A percentile compares a stretch with the other conserved stretches of the same genome.
phyloP scores from a whole-genome alignment of 2,329 filamentous ascomycete species.

The Leptoxyphium fumago region DNA sequence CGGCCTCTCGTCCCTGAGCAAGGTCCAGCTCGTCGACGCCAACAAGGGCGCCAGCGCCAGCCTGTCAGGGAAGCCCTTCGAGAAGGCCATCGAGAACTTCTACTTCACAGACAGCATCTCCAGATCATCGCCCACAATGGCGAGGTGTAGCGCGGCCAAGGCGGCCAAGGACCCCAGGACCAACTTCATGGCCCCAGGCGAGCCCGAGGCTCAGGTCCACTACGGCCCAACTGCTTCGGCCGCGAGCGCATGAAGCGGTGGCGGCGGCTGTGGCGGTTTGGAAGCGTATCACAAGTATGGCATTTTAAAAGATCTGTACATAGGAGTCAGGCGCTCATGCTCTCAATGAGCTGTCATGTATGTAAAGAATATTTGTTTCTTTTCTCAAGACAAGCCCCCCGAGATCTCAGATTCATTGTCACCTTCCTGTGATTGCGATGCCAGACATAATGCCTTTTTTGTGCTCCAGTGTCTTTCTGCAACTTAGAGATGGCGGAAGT shows the following conservation, averaged over 20 bases:
- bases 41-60: conserved; percentile 75
- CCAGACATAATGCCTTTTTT: not conserved
- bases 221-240: conserved; percentile 21
- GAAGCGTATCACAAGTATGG: not conserved
- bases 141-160: conserved; percentile 88
- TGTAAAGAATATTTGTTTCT: not conserved
- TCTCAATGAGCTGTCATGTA: not conserved
- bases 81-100: conserved; percentile 85
- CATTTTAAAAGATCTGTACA: not conserved
- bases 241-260: conserved; percentile 9
- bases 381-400: too few relatives aligned
- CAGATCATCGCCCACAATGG: conserved; percentile 96
- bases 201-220: conserved; percentile 24
- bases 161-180: conserved; percentile 39
- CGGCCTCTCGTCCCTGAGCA: conserved; percentile 56
- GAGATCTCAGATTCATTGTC: too few relatives aligned
- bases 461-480: not conserved
- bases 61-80: conserved; percentile 48
- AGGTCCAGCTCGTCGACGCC: conserved; percentile 88
- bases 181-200: conserved; percentile 37
- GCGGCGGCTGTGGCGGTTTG: not conserved
- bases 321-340: not conserved
- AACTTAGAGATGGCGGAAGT: too few relatives aligned
- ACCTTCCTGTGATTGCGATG: too few relatives aligned
- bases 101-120: conserved; percentile 97